Base-by-base conservation (phyloP, 495 filamentous ascomycete genomes). In the Aspergillus mulundensis region DNA sequence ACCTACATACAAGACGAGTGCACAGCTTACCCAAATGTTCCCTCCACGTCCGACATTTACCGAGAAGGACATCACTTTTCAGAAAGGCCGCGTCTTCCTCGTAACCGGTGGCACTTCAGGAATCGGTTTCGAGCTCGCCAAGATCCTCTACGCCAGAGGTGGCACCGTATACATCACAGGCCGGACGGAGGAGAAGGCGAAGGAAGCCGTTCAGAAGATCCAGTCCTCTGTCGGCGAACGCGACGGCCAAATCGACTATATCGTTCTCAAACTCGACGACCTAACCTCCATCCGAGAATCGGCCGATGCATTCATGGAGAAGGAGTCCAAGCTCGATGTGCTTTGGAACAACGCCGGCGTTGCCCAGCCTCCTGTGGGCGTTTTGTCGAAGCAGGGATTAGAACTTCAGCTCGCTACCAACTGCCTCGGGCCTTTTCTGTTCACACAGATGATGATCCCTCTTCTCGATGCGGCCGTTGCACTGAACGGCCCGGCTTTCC, bases 321-420 rank as follows among this genome's bases (percentile, higher is more conserved):
- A 66, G 32, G 77, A 82, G 62, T 58, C 55, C 3, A 59, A 71
- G 12, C 70, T 84, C 0, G 76, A 84, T 52, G 74, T 82, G 8
- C 67, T 85, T 0, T 83, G 69, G 59, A 83, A 83, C 58, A 83
- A 84, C 56, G 81, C 82, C 0, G 82, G 81, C 7, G 64, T 84
- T 20, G 64, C 66, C 20, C 44, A 64, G 7, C 67, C 72, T 0
- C 67, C 70, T 0, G 15, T 8, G 1, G 73, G 66, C 8, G 65
- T 56, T 8, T 39, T 54, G 7, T 65, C 73, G 1, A 44, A 52
- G 7, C 74, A 75, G 45, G 72, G 72, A 28, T 53, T 68, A 10
- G 72, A 76, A n/a, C 61, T 73, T 1, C 70, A 74, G 50, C 50
- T 75, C 14, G 74, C 60, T 2, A 74, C 67, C 0, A 76, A 77